Evolutionary conservation across 768 basidiomycete genomes (phyloP).

Genomic region (Daedalea quercina): DNA sequence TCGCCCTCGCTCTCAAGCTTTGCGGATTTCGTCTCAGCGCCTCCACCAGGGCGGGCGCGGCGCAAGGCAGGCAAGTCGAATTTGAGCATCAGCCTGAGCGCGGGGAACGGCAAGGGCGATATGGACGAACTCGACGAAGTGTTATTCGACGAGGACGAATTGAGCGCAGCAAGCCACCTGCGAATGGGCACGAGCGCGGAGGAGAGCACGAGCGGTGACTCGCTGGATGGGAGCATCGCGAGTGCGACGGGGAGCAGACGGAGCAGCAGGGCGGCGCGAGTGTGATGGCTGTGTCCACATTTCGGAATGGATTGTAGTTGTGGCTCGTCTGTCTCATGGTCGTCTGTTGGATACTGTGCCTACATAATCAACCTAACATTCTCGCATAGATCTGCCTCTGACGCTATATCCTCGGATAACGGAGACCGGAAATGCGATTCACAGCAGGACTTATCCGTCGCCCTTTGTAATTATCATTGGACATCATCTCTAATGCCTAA

Average conservation of each 20-base stretch:
- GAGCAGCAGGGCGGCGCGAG: constrained; percentile 6
- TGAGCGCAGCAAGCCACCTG: constrained; percentile 17
- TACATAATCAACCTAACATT: background rate
- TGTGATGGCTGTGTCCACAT: background rate
- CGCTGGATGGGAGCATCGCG: constrained; percentile 14
- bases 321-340: background rate
- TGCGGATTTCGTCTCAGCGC: constrained; percentile 58
- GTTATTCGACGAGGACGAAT: constrained; percentile 57
- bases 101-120: constrained; percentile 10
- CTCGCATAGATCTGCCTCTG: too few species aligned
- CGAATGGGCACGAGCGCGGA: constrained; percentile 13
- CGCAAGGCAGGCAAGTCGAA: constrained; percentile 17
- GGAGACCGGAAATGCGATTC: too few species aligned
- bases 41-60: constrained; percentile 31
- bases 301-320: background rate
- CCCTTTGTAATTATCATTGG: too few species aligned
- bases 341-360: background rate
- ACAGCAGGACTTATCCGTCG: too few species aligned
- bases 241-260: constrained; percentile 10
- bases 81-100: constrained; percentile 13
- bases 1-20: constrained; percentile 31
- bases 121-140: constrained; percentile 34
- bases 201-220: constrained; percentile 20
- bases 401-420: too few species aligned
- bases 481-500: too few species aligned